These are phyloP conservation scores for Penicillium samsonianum DNA, from an alignment of 495 filamentous ascomycete genomes.

Conservation along the genomic window DNA sequence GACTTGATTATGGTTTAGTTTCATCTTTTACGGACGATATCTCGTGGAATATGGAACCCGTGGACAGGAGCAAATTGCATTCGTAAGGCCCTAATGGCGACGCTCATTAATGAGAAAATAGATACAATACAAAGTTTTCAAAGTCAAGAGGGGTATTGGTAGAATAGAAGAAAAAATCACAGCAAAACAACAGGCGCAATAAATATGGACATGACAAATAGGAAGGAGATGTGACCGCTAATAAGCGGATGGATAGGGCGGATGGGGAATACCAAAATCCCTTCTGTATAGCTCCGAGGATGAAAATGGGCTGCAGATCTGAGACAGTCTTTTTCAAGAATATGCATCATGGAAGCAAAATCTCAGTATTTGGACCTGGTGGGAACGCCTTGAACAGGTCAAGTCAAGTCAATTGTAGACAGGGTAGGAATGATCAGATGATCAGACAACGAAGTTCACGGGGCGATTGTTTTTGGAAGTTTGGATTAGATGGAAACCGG, in stretches of 20 bases:
- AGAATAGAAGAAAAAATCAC: slow-evolving; percentile 26
- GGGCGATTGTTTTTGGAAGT: slow-evolving; percentile 13
- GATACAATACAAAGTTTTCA: slow-evolving; percentile 31
- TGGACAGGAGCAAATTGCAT: slow-evolving; percentile 16
- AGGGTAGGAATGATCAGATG: neutral
- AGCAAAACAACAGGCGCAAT: slow-evolving; percentile 22
- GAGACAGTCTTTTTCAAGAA: slow-evolving; percentile 3
- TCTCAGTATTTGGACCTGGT: slow-evolving; percentile 9
- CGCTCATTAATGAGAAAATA: slow-evolving; percentile 35
- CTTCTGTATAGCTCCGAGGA: slow-evolving; percentile 1
- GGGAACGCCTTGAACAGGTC: slow-evolving; percentile 6
- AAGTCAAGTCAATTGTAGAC: slow-evolving; percentile 2
- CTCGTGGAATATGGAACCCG: neutral
- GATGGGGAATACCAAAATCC: neutral
- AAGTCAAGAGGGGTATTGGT: slow-evolving; percentile 42
- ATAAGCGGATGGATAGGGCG: slow-evolving; percentile 11
- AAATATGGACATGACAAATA: slow-evolving; percentile 33
- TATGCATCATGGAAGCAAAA: slow-evolving; percentile 26
- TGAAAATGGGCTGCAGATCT: neutral
- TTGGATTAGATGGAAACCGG: neutral
- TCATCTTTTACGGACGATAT: neutral
- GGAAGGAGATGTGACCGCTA: slow-evolving; percentile 16
- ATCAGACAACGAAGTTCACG: neutral
- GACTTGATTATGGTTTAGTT: slow-evolving; percentile 5
- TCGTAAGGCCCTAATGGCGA: slow-evolving; percentile 28